Base-by-base conservation (phyloP, 2,329 filamentous ascomycete species). In the Arthrocladium fulminans region DNA sequence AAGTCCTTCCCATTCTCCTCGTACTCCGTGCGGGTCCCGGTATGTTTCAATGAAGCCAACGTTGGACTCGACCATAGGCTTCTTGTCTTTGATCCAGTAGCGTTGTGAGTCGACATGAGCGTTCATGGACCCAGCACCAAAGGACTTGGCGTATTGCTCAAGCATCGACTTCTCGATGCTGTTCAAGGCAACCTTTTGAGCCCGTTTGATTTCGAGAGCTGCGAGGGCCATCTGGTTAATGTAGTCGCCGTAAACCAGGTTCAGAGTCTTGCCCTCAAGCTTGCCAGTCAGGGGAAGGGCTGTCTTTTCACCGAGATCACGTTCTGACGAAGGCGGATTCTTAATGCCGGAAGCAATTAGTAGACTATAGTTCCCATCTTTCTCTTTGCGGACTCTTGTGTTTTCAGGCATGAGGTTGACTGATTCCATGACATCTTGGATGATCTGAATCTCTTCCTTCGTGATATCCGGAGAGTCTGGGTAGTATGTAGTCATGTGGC, bases 31-130 rank as follows among this genome's bases (percentile, higher is more conserved):
- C 24, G 87, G 87, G 61, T 94, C 87, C 57, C 86, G 75, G 64
- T 92, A 92, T 0, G 86, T 88, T 69, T 92, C 86, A 45, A 92
- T 84, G 61, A 92, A 92, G 1, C 86, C 86, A 57, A 90, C 77
- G 63, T 90, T 88, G 38, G 77, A 83, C 66, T 92, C 86, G 27
- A 94, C 79, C 67, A 78, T 80, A 3, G 87, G 87, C 17, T 83
- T 82, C 64, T 88, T 86, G 63, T 94, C 86, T 60, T 81, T 80
- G 55, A 92, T 87, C 87, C 87, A 92, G 59, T 76, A 78, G 54
- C 84, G 76, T 65, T 92, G 86, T 54, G 81, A 83, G 61, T 90
- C 79, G 66, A 89, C 89, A 72, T 86, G 89, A 10, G 80, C 80
- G 53, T 86, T 74, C 42, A 90, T 73, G 20, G 84, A 88, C 30